Evolutionary conservation across 2,329 filamentous ascomycete genomes (phyloP).

Genomic region (Cercospora brassicicola): DNA sequence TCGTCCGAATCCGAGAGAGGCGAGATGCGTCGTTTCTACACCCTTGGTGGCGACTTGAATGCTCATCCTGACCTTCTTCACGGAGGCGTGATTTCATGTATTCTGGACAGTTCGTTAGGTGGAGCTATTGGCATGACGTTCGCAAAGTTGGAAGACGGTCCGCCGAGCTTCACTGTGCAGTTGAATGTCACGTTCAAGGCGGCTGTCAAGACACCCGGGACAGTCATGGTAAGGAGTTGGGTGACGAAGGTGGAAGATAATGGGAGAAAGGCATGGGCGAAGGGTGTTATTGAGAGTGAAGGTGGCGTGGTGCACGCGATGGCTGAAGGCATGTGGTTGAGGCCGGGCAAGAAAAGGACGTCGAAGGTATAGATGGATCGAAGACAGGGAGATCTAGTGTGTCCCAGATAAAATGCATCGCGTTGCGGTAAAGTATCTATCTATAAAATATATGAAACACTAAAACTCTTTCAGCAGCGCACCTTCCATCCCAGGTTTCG

Average conservation of each 20-base stretch:
- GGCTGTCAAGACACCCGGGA: conserved; percentile 26
- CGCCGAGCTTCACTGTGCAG: conserved; percentile 28
- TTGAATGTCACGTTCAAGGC: conserved; percentile 28
- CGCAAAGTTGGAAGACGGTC: conserved; percentile 8
- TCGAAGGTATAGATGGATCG: neutral
- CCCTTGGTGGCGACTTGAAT: conserved; percentile 26
- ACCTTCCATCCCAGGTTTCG: neutral
- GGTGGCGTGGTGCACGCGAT: conserved; percentile 23
- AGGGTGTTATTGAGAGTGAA: conserved; percentile 25
- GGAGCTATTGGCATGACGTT: conserved; percentile 22
- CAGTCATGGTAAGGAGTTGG: conserved; percentile 25
- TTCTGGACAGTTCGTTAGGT: conserved; percentile 26
- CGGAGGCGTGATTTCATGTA: conserved; percentile 26
- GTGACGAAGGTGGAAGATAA: conserved; percentile 22
- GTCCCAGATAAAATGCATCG: neutral
- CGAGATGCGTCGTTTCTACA: conserved; percentile 27
- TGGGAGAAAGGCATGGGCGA: conserved; percentile 28
- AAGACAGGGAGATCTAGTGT: neutral
- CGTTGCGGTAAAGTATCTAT: neutral
- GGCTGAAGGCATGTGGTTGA: conserved; percentile 29
- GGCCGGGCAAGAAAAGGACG: conserved; percentile 16
- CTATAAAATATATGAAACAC: neutral
- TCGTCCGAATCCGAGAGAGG: conserved; percentile 18
- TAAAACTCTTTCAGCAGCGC: neutral
- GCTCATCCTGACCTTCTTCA: conserved; percentile 28